Base-by-base conservation (phyloP, 441 rosid genomes). In the Populus tomentosa region DNA sequence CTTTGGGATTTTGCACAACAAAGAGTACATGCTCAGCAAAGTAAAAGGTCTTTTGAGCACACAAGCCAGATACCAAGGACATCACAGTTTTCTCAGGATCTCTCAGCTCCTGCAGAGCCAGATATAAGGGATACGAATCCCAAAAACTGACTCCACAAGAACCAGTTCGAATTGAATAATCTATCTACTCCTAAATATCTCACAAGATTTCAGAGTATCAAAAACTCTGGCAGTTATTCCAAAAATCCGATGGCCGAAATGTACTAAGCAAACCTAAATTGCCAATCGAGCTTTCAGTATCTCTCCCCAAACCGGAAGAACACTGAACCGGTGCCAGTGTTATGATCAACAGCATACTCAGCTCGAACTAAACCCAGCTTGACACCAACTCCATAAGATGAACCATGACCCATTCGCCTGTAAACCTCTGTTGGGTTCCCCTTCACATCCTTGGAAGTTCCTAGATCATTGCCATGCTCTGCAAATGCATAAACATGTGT, bases 401-500 rank as follows among this genome's bases (percentile, higher is more conserved):
- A 95, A 77, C 99, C 99, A 1, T 89, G 90, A 36, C 99, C 99
- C 95, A 86, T 82, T 83, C 99, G 89, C 84, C 95, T 87, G 81
- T 95, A 95, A 6, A 92, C 97, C 73, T 90, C 97, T 14, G 99
- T 95, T 36, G 99, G 99, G 80, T 95, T 95, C 50, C 99, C 99
- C 82, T 95, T 94, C 72, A 95, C 97, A 74, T 92, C 97, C 86
- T 95, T 95, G 4, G 99, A 95, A 77, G 88, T 89, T 83, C 99
- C 99, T 70, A 95, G 85, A 82, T 95, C 99, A 53, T 88, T 95
- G 74, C 99, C 99, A 75, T 95, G 99, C 85, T 94, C 99, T 7
- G 90, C 98, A 88, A 95, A 95, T 32, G 93, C 91, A 76, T 95
- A 95, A 6, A 91, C 84, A 20, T 94, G 95, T 0, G 98, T 95